Base-by-base conservation (phyloP, 306 rosid genomes). In the Quercus gilva region DNA sequence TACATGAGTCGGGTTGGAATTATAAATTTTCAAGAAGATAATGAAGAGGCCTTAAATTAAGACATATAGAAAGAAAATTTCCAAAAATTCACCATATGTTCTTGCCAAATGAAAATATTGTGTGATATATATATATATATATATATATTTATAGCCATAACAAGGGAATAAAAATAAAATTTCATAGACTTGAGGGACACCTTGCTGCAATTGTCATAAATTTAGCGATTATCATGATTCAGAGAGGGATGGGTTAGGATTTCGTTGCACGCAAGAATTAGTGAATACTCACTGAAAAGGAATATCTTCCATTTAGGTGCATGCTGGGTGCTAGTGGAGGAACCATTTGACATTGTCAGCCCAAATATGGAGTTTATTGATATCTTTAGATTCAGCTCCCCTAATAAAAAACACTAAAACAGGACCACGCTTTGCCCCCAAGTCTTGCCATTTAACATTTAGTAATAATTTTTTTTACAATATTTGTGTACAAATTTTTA, bases 261-360 rank as follows among this genome's bases (percentile, higher is more conserved):
- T 76, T 85, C 59, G 69, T 81, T 82, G 74, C 83, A 59, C 59
- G 71, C 78, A 83, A 84, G 85, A 86, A 85, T 18, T 52, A 57
- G 65, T 78, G 89, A 92, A 83, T 71, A 68, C 78, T 81, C 76
- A 57, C 57, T 72, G 82, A 55, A 61, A 68, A 43, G 68, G 85
- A 89, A 78, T 80, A 78, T 86, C 82, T 84, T 77, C 85, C 78
- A 76, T 86, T 86, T 85, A 65, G 81, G 90, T 89, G 85, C 76
- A 82, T 86, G 55, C 56, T 78, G 76, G 74, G 83, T 80, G 85
- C 75, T 45, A 81, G 88, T 90, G 89, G 90, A 88, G 74, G 73
- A 74, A 74, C 84, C 95, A 90, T 87, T 86, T 84, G 45, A 65
- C 69, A 11, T 29, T 90, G 97, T 90, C 87, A 88, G 64, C 75